Evolutionary conservation across 192 early-diverging fungal species (phyloP).

Genomic region (Coemansia sp.): DNA sequence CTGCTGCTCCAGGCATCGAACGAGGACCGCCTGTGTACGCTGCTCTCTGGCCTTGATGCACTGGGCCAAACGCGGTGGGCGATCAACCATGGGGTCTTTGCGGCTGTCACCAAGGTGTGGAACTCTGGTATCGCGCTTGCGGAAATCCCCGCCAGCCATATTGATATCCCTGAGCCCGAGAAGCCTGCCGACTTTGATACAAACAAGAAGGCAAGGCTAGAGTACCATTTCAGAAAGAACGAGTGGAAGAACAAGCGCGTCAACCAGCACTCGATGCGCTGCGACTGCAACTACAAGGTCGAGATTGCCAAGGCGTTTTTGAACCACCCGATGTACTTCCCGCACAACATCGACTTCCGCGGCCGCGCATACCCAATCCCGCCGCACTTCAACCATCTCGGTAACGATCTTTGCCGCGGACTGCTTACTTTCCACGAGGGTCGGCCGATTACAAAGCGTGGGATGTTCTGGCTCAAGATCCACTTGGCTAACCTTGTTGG

Average conservation of each 20-base stretch:
- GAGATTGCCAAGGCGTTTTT: slow-evolving; percentile 90
- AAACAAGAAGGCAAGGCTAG: slow-evolving; percentile 54
- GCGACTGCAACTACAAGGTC: slow-evolving; percentile 92
- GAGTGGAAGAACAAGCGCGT: slow-evolving; percentile 60
- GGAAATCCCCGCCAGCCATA: slow-evolving; percentile 66
- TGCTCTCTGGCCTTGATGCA: slow-evolving; percentile 80
- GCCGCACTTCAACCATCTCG: slow-evolving; percentile 91
- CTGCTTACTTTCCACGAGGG: slow-evolving; percentile 81
- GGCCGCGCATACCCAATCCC: slow-evolving; percentile 98
- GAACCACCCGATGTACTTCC: slow-evolving; percentile 89
- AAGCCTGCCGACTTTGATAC: slow-evolving; percentile 68
- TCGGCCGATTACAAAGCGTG: slow-evolving; percentile 74
- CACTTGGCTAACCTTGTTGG: slow-evolving; percentile 92
- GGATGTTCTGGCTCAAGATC: slow-evolving; percentile 92
- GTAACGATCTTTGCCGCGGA: slow-evolving; percentile 94
- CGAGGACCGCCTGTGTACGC: slow-evolving; percentile 61
- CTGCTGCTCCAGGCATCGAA: slow-evolving; percentile 81
- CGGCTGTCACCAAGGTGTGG: slow-evolving; percentile 82
- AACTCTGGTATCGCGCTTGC: slow-evolving; percentile 74
- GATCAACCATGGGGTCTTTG: slow-evolving; percentile 80
- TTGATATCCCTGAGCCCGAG: slow-evolving; percentile 53
- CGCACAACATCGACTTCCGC: slow-evolving; percentile 96
- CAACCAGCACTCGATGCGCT: slow-evolving; percentile 84
- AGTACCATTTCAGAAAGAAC: slow-evolving; percentile 59
- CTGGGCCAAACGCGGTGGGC: slow-evolving; percentile 85